Base-by-base conservation (phyloP, 2,329 filamentous ascomycete genomes). In the Pestalotiopsis sp. region DNA sequence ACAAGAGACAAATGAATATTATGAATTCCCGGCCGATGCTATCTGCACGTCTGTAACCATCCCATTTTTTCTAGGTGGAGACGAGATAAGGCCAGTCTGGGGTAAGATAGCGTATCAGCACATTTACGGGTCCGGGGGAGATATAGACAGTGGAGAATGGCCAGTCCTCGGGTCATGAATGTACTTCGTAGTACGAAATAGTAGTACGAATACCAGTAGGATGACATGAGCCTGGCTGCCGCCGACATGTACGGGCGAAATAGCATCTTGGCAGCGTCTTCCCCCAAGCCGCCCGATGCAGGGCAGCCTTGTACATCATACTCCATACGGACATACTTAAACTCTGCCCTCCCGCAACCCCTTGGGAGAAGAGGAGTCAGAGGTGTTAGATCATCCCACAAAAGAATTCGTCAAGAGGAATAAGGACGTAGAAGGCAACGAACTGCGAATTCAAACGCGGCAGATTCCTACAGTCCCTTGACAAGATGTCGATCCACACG, bases 401-500 rank as follows among this genome's bases (percentile, higher is more conserved):
- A 36, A 9, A 36, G 41, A 49, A 49, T 5, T 13, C 14, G 13
- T 14, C 4, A 52, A 52, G 9, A 23, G 17, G 17, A n/a, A 52
- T 9, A 52, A 52, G 45, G 17, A 20, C 31, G 14, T 36, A 27
- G 20, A 39, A 11, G 14, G n/a, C 59, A 36, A 4, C 14, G 14
- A 25, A 17, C n/a, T 39, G 27, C 31, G 59, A 36, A 17, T 2
- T 6, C 23, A 17, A 12, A 31, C 23, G 57, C 23, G 6, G 27
- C 12, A 17, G 7, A 4, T 62, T 39, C 31, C 14, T 36, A 14
- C 59, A 14, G 14, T n/a, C 27, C 59, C 12, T 36, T 31, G 59
- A 20, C 59, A 62, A 36, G 4, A 62, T 62, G 59, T 62, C 59
- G 27, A 14, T 62, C 31, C 25, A 62, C 79, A 77, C 38, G 17